Evolutionary conservation across 352 stramenopile genomes (phyloP).

Genomic region (Phytopythium vexans): DNA sequence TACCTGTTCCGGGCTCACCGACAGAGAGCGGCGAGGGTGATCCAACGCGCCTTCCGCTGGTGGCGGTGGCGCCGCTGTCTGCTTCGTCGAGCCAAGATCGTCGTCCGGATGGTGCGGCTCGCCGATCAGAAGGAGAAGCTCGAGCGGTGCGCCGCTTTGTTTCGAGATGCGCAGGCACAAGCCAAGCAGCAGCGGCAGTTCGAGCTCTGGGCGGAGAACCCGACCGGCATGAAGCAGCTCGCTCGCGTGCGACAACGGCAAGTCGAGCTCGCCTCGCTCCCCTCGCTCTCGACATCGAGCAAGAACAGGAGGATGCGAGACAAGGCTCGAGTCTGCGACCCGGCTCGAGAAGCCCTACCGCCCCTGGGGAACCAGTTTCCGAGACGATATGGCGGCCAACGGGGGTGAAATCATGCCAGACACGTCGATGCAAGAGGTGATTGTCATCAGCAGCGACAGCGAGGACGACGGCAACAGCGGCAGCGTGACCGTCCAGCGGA

Average conservation of each 20-base stretch:
- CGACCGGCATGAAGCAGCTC: slow-evolving; percentile 16
- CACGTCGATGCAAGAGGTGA: not conserved
- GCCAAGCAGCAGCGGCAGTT: slow-evolving; percentile 11
- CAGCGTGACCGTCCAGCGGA: not conserved
- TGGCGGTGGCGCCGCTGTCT: slow-evolving; percentile 30
- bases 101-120: slow-evolving; percentile 27
- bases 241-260: slow-evolving; percentile 15
- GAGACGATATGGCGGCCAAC: not conserved
- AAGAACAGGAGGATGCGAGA: not conserved
- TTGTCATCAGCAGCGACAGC: not conserved
- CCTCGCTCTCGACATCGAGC: not conserved
- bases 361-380: not conserved
- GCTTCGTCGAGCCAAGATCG: slow-evolving; percentile 15
- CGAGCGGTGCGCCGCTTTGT: slow-evolving; percentile 14
- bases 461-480: not conserved
- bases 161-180: slow-evolving; percentile 15
- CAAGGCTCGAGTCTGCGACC: not conserved
- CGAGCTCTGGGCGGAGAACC: slow-evolving; percentile 16
- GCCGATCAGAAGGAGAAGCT: slow-evolving; percentile 28
- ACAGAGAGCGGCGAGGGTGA: slow-evolving; percentile 12
- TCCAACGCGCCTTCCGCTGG: slow-evolving; percentile 36
- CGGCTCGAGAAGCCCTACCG: not conserved
- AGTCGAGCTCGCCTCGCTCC: slow-evolving; percentile 5
- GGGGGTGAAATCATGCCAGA: not conserved
- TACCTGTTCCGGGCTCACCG: slow-evolving; percentile 37